These are phyloP conservation scores for Blastobotrys americana DNA, from an alignment of 805 yeast species.

Conservation along the genomic window DNA sequence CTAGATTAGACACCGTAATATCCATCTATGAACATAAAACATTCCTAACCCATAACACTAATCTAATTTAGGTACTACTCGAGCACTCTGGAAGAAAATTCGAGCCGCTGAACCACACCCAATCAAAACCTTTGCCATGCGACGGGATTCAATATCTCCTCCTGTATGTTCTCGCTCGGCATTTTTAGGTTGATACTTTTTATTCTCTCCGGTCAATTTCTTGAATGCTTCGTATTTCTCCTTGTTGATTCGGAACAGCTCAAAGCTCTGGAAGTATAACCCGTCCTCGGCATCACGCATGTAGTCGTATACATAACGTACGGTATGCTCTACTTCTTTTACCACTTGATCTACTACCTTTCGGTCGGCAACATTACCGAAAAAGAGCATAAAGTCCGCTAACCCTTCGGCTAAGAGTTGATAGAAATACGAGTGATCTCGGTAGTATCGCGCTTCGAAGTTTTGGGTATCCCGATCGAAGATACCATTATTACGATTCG, in stretches of 20 bases:
- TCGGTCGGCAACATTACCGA: slow-evolving; percentile 36
- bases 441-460: slow-evolving; percentile 50
- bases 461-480: slow-evolving; percentile 56
- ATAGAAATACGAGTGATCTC: slow-evolving; percentile 55
- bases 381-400: slow-evolving; percentile 52
- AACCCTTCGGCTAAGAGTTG: slow-evolving; percentile 61
- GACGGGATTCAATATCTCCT: slow-evolving; percentile 31
- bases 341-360: slow-evolving; percentile 27
- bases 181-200: slow-evolving; percentile 41
- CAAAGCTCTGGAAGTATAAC: slow-evolving; percentile 51
- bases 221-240: slow-evolving; percentile 46
- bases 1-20: no score
- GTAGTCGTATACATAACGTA: slow-evolving; percentile 50
- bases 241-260: slow-evolving; percentile 47
- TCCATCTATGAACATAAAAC: no score
- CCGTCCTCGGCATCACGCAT: slow-evolving; percentile 53
- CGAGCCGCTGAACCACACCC: slow-evolving; percentile 64
- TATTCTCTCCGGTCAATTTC: slow-evolving; percentile 48
- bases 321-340: slow-evolving; percentile 45
- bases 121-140: slow-evolving; percentile 47
- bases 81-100: slow-evolving; percentile 59
- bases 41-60: no score
- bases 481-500: slow-evolving; percentile 47
- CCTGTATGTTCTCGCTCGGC: slow-evolving; percentile 46
- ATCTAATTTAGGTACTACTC: slow-evolving; percentile 37